Evolutionary conservation across 1,284 basidiomycete genomes (phyloP).

Genomic region (Cystobasidium pallidum): DNA sequence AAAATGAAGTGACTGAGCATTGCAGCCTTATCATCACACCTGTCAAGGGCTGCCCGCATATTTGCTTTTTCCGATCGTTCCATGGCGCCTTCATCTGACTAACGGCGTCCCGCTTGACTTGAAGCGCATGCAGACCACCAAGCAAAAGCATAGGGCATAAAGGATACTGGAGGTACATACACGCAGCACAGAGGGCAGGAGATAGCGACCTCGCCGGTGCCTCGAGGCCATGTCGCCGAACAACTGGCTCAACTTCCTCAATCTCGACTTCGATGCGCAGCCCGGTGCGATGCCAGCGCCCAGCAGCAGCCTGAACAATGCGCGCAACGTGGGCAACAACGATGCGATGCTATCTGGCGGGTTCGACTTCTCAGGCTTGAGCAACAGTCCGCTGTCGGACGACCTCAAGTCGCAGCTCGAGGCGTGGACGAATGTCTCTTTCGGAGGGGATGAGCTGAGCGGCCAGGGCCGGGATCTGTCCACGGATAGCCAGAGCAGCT

Average conservation of each 20-base stretch:
- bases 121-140: no score
- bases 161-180: no score
- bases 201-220: neutral
- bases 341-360: conserved; percentile 4
- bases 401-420: conserved; percentile 77
- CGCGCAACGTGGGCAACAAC: conserved; percentile 14
- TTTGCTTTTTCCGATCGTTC: neutral
- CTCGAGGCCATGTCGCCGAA: conserved; percentile 29
- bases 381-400: conserved; percentile 25
- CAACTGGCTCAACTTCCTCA: conserved; percentile 40
- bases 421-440: conserved; percentile 78
- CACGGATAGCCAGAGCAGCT: conserved; percentile 4
- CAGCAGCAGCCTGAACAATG: neutral
- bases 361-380: conserved; percentile 8
- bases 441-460: conserved; percentile 61
- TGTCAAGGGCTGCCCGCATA: neutral
- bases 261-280: conserved; percentile 33
- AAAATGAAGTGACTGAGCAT: no score
- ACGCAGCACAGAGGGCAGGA: no score
- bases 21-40: no score
- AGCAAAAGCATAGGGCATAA: no score
- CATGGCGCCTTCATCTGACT: conserved; percentile 12
- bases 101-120: neutral
- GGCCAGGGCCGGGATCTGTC: conserved; percentile 5
- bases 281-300: neutral